Evolutionary conservation across 306 rosid genomes (phyloP).

Genomic region (Sphenostylis stenocarpa): DNA sequence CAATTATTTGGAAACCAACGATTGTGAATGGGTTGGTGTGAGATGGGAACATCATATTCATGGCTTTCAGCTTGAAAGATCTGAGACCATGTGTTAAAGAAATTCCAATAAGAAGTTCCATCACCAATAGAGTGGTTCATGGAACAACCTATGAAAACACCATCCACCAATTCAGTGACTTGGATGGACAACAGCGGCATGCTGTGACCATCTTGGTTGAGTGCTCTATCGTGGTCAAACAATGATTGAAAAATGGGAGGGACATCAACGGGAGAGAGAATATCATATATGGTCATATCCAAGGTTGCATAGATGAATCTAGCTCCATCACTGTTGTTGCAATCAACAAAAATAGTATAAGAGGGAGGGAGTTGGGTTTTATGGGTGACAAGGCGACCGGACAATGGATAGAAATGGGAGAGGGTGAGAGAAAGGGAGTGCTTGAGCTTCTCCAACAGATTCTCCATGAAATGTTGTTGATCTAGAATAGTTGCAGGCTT

Average conservation of each 20-base stretch:
- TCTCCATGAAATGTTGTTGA: not conserved
- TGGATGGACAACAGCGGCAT: constrained; percentile 53
- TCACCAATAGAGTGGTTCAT: constrained; percentile 48
- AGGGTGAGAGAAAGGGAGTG: constrained; percentile 50
- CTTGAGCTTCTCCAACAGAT: constrained; percentile 44
- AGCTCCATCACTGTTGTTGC: constrained; percentile 42
- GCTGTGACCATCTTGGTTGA: constrained; percentile 60
- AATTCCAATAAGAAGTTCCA: constrained; percentile 62
- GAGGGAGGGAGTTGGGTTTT: constrained; percentile 34
- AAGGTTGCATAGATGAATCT: constrained; percentile 50
- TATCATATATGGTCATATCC: constrained; percentile 40
- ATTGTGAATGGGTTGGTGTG: constrained; percentile 41
- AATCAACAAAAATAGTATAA: constrained; percentile 37
- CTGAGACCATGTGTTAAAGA: constrained; percentile 58
- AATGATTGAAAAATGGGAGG: constrained; percentile 49
- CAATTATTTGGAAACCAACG: constrained; percentile 54
- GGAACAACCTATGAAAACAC: constrained; percentile 61
- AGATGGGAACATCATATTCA: not conserved
- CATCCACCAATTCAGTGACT: constrained; percentile 54
- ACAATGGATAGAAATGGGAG: constrained; percentile 59
- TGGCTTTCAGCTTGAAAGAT: constrained; percentile 37
- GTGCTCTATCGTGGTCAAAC: constrained; percentile 53
- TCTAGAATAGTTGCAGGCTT: constrained; percentile 32
- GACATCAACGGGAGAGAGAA: constrained; percentile 52
- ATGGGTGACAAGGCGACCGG: constrained; percentile 49